Evolutionary conservation across 345 rosid species (phyloP).

Genomic region (Boechera divaricarpa): DNA sequence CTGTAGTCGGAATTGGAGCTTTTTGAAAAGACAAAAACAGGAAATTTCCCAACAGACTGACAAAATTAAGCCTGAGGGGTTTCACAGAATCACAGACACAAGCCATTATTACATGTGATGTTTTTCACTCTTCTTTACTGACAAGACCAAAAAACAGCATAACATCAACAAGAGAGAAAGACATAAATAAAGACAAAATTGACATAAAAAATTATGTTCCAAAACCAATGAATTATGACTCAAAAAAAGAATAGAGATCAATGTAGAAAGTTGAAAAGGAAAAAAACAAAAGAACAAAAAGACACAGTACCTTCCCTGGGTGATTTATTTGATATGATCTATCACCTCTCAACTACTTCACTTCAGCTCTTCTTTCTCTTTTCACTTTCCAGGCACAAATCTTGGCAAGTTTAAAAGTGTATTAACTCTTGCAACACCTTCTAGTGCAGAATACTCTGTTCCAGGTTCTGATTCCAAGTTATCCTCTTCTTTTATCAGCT

Average conservation of each 20-base stretch:
- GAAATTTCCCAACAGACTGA: constrained; percentile 33
- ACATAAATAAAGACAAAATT: constrained; percentile 30
- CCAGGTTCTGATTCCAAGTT: constrained; percentile 52
- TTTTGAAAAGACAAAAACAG: constrained; percentile 31
- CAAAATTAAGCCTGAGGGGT: constrained; percentile 42
- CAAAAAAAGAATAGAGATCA: constrained; percentile 41
- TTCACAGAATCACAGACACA: constrained; percentile 36
- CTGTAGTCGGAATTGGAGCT: constrained; percentile 26
- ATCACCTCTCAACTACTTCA: constrained; percentile 32
- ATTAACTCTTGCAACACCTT: constrained; percentile 94
- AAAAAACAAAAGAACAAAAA: neutral
- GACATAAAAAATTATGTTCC: constrained; percentile 38
- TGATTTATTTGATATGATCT: constrained; percentile 39
- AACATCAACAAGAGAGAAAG: constrained; percentile 29
- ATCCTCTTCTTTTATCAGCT: constrained; percentile 48
- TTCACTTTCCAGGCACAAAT: constrained; percentile 70
- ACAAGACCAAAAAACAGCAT: constrained; percentile 38
- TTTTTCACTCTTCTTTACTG: constrained; percentile 43
- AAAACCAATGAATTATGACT: constrained; percentile 42
- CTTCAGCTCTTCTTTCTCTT: constrained; percentile 36
- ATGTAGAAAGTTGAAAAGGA: constrained; percentile 27
- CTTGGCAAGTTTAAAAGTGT: constrained; percentile 81
- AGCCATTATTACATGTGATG: constrained; percentile 42
- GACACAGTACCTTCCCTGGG: constrained; percentile 36
- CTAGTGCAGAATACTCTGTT: constrained; percentile 85